These are phyloP conservation scores for Vaccinium myrtillus DNA, from an alignment of 148 eudicot species.

Conservation along the genomic window DNA sequence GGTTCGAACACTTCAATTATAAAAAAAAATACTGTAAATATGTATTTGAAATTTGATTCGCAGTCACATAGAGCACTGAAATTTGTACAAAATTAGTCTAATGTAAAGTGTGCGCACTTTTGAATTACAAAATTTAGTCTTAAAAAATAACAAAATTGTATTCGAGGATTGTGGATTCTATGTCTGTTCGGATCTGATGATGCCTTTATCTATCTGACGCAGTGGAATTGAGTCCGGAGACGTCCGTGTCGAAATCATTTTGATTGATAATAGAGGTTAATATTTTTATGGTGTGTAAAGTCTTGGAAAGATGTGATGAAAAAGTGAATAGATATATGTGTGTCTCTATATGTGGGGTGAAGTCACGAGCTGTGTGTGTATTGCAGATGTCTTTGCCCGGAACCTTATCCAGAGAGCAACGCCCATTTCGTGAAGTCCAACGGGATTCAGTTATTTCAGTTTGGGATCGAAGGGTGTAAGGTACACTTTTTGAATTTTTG, in stretches of 20 bases:
- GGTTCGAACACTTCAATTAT: not conserved
- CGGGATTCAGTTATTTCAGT: conserved; percentile 71
- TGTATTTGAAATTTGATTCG: not conserved
- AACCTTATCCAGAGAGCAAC: conserved; percentile 77
- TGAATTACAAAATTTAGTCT: not conserved
- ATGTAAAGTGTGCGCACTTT: not conserved
- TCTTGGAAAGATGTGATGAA: no score
- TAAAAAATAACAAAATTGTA: not conserved
- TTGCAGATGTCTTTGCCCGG: conserved; percentile 82
- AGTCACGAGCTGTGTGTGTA: not conserved
- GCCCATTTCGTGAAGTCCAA: conserved; percentile 62
- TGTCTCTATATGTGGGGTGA: not conserved
- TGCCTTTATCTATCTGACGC: no score
- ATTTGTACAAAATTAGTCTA: not conserved
- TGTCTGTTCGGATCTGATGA: not conserved
- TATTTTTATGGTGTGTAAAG: not conserved
- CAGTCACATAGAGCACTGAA: not conserved
- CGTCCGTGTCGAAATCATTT: not conserved
- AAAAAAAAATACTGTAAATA: not conserved
- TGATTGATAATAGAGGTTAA: not conserved
- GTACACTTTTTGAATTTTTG: conserved; percentile 25
- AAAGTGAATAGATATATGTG: not conserved
- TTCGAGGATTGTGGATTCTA: not conserved
- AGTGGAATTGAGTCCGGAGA: not conserved
- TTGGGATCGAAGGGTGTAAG: conserved; percentile 86